Base-by-base conservation (phyloP, 1,284 basidiomycete genomes). In the Ustilago hordei region DNA sequence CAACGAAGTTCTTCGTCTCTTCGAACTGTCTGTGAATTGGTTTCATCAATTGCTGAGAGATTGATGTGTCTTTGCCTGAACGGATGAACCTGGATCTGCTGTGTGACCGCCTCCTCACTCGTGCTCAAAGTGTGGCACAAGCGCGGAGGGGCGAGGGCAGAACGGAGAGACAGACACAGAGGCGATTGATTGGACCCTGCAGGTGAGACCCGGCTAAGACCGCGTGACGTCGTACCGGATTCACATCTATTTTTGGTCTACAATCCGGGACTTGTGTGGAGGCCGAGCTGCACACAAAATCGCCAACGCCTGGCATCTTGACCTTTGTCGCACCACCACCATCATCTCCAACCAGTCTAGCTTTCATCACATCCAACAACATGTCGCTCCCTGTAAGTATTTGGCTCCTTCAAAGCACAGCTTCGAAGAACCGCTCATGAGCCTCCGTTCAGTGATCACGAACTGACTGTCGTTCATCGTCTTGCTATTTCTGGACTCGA, bases 301-400 rank as follows among this genome's bases (percentile, higher is more conserved):
- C 13, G 39, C 39, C 17, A 15, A 41, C 39, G 2, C 17, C 12
- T 15, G 39, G 13, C 6, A 48, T 28, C 8, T 19, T 32, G n/a
- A 12, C 48, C 28, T 50, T 50, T 50, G 48, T 17, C 31, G 13
- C 23, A 48, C 31, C 31, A 50, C 48, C 48, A 50, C 48, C 48
- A 50, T 50, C 48, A 11, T 48, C 11, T 48, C 45, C 13, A 23
- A 11, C 15, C 13, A 41, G 11, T 17, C 11, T 17, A 41, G 39
- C n/a, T 19, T 45, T 28, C 28, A 50, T 50, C 1, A 32, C 48
- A 15, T 19, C 45, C 4, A 48, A 8, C 45, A 48, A 23, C 19
- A 50, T 50, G 48, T 34, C 48, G 11, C 48, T 50, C 31, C 48
- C 48, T 13, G 48, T 50, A 31, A 28, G 48, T 50, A 28, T 28